These are phyloP conservation scores for Linderniella brevidens DNA, from an alignment of 257 asterid genomes.

Conservation along the genomic window DNA sequence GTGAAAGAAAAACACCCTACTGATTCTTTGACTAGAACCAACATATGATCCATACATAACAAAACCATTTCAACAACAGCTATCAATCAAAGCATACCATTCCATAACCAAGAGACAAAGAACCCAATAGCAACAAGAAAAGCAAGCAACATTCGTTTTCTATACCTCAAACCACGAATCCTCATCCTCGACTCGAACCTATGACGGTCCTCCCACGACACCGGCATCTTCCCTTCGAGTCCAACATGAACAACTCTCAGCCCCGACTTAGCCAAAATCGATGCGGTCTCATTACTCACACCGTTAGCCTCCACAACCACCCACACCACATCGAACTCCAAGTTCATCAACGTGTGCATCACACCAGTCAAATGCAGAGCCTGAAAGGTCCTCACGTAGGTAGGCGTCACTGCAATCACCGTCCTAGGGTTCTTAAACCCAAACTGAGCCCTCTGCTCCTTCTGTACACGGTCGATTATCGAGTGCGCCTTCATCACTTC, in stretches of 20 bases:
- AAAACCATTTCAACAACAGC: too few relatives aligned
- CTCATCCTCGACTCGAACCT: slow-evolving; percentile 76
- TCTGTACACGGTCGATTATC: slow-evolving; percentile 79
- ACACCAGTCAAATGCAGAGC: slow-evolving; percentile 87
- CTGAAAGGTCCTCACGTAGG: slow-evolving; percentile 90
- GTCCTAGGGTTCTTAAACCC: slow-evolving; percentile 69
- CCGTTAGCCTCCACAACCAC: slow-evolving; percentile 91
- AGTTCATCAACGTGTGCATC: slow-evolving; percentile 92
- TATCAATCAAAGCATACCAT: too few relatives aligned
- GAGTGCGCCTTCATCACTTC: slow-evolving; percentile 88
- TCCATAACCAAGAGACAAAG: too few relatives aligned
- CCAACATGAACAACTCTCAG: slow-evolving; percentile 54
- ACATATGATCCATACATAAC: too few relatives aligned
- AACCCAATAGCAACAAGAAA: too few relatives aligned
- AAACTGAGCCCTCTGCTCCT: slow-evolving; percentile 67
- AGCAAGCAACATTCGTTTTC: too few relatives aligned
- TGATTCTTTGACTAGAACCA: too few relatives aligned
- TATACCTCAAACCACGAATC: slow-evolving; percentile 68
- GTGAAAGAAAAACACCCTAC: too few relatives aligned
- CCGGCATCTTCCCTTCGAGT: slow-evolving; percentile 54
- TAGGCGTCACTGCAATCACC: slow-evolving; percentile 72
- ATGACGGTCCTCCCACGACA: slow-evolving; percentile 81
- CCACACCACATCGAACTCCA: slow-evolving; percentile 71
- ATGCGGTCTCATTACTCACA: slow-evolving; percentile 56
- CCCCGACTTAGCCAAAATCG: slow-evolving; percentile 54